Conservation (phyloP, 169 alveolate species). For the Hepatocystis sp. region DNA sequence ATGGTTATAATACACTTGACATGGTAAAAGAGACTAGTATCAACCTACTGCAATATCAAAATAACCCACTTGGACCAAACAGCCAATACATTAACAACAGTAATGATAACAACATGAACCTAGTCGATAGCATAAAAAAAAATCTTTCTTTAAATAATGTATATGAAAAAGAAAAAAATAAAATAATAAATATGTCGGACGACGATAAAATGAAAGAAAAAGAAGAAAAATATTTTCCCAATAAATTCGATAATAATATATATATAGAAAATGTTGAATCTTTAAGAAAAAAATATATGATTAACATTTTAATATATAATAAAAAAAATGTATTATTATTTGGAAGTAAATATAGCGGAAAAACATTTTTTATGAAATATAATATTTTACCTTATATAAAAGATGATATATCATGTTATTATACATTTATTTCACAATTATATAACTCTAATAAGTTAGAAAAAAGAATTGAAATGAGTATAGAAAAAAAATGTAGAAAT, state of each 20-base stretch:
- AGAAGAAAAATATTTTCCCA: constrained; percentile 64
- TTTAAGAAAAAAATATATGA: constrained; percentile 59
- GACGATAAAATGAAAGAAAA: constrained; percentile 45
- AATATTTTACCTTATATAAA: constrained; percentile 64
- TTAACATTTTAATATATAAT: constrained; percentile 64
- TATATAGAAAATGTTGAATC: constrained; percentile 76
- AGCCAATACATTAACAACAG: too few species aligned
- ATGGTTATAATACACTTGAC: too few species aligned
- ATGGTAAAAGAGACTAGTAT: too few species aligned
- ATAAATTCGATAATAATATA: constrained; percentile 57
- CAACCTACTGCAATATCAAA: too few species aligned
- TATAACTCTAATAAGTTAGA: constrained; percentile 54
- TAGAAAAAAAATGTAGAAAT: constrained; percentile 74
- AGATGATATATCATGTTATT: constrained; percentile 66
- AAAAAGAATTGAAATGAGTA: constrained; percentile 67
- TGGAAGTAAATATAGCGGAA: constrained; percentile 74
- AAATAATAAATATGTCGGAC: constrained; percentile 23
- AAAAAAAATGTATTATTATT: constrained; percentile 56
- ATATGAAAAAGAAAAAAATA: too few species aligned
- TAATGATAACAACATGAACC: too few species aligned
- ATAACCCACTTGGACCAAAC: too few species aligned
- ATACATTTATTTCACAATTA: constrained; percentile 61
- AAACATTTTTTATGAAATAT: constrained; percentile 74
- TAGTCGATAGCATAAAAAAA: too few species aligned
- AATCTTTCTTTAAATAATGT: too few species aligned